These are phyloP conservation scores for Pseudogymnoascus destructans DNA, from an alignment of 2,329 filamentous ascomycete species.

Conservation along the genomic window DNA sequence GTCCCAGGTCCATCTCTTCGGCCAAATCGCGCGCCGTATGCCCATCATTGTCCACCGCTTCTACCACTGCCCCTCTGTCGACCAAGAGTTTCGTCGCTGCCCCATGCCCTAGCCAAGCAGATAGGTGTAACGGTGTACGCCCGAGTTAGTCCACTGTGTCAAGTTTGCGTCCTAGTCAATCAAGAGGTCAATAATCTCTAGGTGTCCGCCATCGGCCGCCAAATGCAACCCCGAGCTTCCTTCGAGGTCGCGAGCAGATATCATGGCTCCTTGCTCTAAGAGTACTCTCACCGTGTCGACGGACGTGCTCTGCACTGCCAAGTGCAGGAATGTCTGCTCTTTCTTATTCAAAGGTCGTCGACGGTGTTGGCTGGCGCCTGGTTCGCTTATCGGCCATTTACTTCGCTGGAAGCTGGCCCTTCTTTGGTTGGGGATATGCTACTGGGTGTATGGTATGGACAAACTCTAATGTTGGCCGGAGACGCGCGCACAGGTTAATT, in stretches of 20 bases:
- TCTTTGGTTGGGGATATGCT: no score
- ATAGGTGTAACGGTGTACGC: conserved; percentile 9
- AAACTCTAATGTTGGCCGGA: no score
- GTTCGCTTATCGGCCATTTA: no score
- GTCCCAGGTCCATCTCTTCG: not conserved
- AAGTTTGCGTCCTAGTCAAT: conserved; percentile 9
- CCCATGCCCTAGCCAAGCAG: conserved; percentile 9
- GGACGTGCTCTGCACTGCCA: conserved; percentile 10
- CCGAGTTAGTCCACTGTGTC: conserved; percentile 7
- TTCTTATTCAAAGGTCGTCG: not conserved
- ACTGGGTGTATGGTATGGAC: no score
- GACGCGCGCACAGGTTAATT: no score
- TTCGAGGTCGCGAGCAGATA: conserved; percentile 9
- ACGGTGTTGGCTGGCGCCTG: no score
- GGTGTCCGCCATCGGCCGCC: conserved; percentile 9
- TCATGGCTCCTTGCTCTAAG: not conserved
- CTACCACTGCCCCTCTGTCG: not conserved
- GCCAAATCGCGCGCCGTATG: not conserved
- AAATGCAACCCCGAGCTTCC: conserved; percentile 12
- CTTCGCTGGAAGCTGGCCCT: no score
- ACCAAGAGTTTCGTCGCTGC: conserved; percentile 10
- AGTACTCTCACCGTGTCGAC: conserved; percentile 10
- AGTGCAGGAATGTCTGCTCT: conserved; percentile 11
- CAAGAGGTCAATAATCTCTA: conserved; percentile 8
- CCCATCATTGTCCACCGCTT: not conserved